Evolutionary conservation across 139 green algal genomes (phyloP).

Genomic region (Deuterostichococcus epilithicus): DNA sequence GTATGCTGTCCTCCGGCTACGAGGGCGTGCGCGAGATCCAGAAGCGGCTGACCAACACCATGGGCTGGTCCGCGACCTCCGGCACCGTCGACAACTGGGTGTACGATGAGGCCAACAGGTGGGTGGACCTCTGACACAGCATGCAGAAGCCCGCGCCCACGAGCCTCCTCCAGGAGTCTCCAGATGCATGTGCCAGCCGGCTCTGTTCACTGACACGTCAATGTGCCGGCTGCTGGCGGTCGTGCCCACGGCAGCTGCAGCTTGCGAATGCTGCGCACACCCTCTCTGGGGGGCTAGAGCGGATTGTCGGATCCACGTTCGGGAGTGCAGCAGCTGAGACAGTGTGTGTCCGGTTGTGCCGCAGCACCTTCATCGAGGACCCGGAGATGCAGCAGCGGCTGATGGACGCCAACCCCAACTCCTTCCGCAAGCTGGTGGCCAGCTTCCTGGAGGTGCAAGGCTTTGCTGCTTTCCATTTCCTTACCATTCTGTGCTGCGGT

Average conservation of each 20-base stretch:
- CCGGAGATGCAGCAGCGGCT: conserved; percentile 90
- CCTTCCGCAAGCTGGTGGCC: conserved; percentile 87
- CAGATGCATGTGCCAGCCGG: too few species aligned
- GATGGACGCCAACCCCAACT: conserved; percentile 98
- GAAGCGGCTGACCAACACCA: conserved; percentile 99
- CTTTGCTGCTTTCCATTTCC: too few species aligned
- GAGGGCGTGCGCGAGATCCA: conserved; percentile 99
- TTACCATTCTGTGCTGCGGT: too few species aligned
- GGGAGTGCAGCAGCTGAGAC: too few species aligned
- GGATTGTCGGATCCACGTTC: too few species aligned
- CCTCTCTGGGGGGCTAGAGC: too few species aligned
- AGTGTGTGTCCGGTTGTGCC: not conserved
- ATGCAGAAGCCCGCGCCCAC: too few species aligned
- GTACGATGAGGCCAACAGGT: conserved; percentile 91
- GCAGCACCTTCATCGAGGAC: conserved; percentile 93
- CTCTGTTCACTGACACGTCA: too few species aligned
- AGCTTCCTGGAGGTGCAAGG: conserved; percentile 89
- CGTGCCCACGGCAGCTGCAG: too few species aligned
- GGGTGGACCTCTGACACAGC: not conserved
- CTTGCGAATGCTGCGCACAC: too few species aligned
- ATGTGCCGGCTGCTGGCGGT: too few species aligned
- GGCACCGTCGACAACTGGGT: conserved; percentile 98
- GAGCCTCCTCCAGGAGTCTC: too few species aligned
- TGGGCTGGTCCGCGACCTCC: conserved; percentile 95
- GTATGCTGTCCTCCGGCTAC: conserved; percentile 92